These are phyloP conservation scores for Pyrrhoderma lamaoense DNA, from an alignment of 1,284 basidiomycete species.

Conservation along the genomic window DNA sequence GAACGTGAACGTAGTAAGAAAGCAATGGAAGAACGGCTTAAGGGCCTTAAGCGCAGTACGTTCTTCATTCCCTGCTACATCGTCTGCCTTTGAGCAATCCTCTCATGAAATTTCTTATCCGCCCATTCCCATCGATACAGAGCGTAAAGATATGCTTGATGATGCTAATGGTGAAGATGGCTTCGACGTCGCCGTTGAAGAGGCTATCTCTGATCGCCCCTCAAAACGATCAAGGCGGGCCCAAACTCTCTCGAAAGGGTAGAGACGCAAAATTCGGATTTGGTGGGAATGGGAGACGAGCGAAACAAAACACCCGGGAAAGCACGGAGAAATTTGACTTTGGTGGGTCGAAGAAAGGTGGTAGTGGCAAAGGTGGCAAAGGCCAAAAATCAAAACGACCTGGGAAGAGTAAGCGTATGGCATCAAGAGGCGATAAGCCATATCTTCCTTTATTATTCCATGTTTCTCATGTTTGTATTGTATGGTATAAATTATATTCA, in stretches of 20 bases:
- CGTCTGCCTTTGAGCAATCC: slow-evolving; percentile 3
- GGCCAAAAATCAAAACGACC: slow-evolving; percentile 43
- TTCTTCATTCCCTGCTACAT: slow-evolving; percentile 19
- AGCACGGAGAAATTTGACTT: slow-evolving; percentile 68
- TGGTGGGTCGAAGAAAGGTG: slow-evolving; percentile 28
- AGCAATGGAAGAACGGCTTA: slow-evolving; percentile 77
- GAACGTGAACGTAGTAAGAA: slow-evolving; percentile 72
- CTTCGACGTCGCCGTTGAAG: slow-evolving; percentile 82
- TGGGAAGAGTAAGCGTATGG: slow-evolving; percentile 55
- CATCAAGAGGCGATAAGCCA: slow-evolving; percentile 12
- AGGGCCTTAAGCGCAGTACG: slow-evolving; percentile 83
- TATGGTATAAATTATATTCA: too few species aligned
- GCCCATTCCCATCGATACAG: slow-evolving; percentile 30
- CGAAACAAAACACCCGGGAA: slow-evolving; percentile 76
- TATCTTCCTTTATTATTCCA: too few species aligned
- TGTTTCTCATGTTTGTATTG: too few species aligned
- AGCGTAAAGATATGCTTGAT: slow-evolving; percentile 80
- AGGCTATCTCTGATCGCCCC: slow-evolving; percentile 73
- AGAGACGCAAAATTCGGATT: slow-evolving; percentile 80
- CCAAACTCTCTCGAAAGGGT: slow-evolving; percentile 50
- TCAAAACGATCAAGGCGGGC: slow-evolving; percentile 43
- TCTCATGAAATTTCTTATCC: slow-evolving; percentile 1
- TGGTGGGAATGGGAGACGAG: slow-evolving; percentile 55
- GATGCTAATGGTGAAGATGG: slow-evolving; percentile 62
- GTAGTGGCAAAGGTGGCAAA: slow-evolving; percentile 27